A percentile compares a stretch with the other conserved stretches of the same genome.
Evolutionary conservation across 805 yeast genomes (phyloP).

Genomic region (Ogataea pini): DNA sequence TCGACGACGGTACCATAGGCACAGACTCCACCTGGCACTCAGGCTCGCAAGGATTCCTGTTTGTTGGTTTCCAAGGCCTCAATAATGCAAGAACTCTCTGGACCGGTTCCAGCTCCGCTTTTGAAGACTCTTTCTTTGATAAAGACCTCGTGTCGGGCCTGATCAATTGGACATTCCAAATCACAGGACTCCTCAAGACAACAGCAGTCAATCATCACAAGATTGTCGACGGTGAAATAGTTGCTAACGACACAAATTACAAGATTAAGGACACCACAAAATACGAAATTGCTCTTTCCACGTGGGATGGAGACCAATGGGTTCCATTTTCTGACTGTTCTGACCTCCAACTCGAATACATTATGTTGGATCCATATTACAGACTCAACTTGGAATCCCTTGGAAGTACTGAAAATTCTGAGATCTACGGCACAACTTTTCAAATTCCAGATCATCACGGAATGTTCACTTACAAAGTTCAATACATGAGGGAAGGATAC

Average conservation of each 20-base stretch:
- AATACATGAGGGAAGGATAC: constrained; percentile 77
- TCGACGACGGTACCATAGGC: constrained; percentile 40
- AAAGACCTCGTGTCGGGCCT: constrained; percentile 46
- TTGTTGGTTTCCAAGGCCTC: constrained; percentile 77
- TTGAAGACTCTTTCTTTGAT: constrained; percentile 42
- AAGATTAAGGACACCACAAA: constrained; percentile 72
- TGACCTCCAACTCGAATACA: constrained; percentile 79
- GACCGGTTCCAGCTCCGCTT: constrained; percentile 69
- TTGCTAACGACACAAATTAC: constrained; percentile 45
- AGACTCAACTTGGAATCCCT: constrained; percentile 61
- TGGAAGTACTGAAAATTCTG: constrained; percentile 42
- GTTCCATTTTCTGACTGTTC: constrained; percentile 55
- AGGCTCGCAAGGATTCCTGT: constrained; percentile 76
- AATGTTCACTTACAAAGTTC: constrained; percentile 80
- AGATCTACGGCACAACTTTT: constrained; percentile 57
- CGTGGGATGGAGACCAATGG: constrained; percentile 60
- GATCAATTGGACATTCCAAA: constrained; percentile 73
- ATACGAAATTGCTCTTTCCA: constrained; percentile 53
- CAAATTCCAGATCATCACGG: constrained; percentile 95
- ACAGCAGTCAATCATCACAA: constrained; percentile 57
- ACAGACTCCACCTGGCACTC: constrained; percentile 64
- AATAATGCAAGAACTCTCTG: constrained; percentile 78
- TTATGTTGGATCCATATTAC: constrained; percentile 94
- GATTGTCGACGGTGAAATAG: constrained; percentile 40
- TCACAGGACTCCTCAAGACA: constrained; percentile 61